Evolutionary conservation across 441 rosid genomes (phyloP).

Genomic region (Euphorbia schlechtendalii): DNA sequence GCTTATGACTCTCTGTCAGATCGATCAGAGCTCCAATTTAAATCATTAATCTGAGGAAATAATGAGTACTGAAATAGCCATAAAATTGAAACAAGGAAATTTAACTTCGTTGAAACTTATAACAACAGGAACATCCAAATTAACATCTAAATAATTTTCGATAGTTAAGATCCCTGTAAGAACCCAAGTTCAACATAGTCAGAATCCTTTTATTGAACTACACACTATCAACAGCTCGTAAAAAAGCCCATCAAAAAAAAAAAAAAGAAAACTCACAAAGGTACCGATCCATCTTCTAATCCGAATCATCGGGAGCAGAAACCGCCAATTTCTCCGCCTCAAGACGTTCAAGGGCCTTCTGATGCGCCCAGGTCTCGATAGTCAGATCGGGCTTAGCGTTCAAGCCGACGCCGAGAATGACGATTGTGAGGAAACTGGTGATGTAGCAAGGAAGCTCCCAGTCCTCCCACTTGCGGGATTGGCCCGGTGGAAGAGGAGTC

Average conservation of each 20-base stretch:
- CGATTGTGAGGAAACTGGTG: slow-evolving; percentile 84
- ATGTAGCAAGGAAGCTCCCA: slow-evolving; percentile 97
- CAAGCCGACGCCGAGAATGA: slow-evolving; percentile 88
- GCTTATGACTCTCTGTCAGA: neutral
- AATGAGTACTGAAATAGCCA: too few species aligned
- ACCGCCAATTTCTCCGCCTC: slow-evolving; percentile 37
- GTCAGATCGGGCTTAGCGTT: slow-evolving; percentile 93
- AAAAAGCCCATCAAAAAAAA: neutral
- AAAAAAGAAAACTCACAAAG: neutral
- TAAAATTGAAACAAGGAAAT: too few species aligned
- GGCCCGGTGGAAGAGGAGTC: slow-evolving; percentile 64
- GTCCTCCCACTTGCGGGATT: slow-evolving; percentile 88
- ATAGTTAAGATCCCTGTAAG: slow-evolving; percentile 2
- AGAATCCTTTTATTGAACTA: slow-evolving; percentile 12
- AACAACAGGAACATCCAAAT: too few species aligned
- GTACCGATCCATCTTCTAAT: slow-evolving; percentile 8
- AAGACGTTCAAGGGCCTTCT: slow-evolving; percentile 79
- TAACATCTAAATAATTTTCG: too few species aligned
- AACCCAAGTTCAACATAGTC: neutral
- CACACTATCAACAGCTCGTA: slow-evolving; percentile 13
- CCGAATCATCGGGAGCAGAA: slow-evolving; percentile 14
- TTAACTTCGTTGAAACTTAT: too few species aligned
- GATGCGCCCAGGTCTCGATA: slow-evolving; percentile 93
- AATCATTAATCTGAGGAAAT: too few species aligned
- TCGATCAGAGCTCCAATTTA: neutral